These are phyloP conservation scores for Colletotrichum tanaceti DNA, from an alignment of 2,329 filamentous ascomycete species.

Conservation along the genomic window DNA sequence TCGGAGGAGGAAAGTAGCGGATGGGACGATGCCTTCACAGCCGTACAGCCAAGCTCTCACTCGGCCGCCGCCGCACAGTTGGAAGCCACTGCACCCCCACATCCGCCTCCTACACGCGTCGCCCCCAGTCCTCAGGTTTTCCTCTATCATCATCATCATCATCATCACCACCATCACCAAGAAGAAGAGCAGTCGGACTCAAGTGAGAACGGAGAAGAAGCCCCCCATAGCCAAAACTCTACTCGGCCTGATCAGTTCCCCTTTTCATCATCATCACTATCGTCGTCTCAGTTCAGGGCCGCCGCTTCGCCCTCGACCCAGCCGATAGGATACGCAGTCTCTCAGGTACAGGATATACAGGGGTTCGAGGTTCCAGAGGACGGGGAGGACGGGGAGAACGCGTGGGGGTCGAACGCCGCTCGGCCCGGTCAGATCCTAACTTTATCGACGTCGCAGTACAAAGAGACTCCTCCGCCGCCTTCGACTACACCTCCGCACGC, in stretches of 20 bases:
- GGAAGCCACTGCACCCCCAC: not conserved
- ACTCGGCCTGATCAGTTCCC: slow-evolving; percentile 40
- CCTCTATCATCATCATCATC: slow-evolving; percentile 25
- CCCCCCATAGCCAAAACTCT: slow-evolving; percentile 12
- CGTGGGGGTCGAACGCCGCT: slow-evolving; percentile 29
- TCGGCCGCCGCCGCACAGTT: not conserved
- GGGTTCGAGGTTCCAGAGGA: slow-evolving; percentile 24
- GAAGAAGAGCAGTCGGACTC: slow-evolving; percentile 36
- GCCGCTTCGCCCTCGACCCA: slow-evolving; percentile 26
- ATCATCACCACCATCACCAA: too few species aligned
- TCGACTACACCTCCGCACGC: slow-evolving; percentile 27
- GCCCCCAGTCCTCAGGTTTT: slow-evolving; percentile 8
- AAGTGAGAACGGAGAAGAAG: slow-evolving; percentile 36
- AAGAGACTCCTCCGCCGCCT: slow-evolving; percentile 1
- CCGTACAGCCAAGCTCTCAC: not conserved
- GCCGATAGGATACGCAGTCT: slow-evolving; percentile 17
- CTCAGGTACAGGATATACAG: slow-evolving; percentile 21
- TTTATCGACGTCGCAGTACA: slow-evolving; percentile 35
- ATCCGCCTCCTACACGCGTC: slow-evolving; percentile 8
- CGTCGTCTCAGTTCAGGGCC: slow-evolving; percentile 33
- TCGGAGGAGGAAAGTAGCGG: slow-evolving; percentile 24
- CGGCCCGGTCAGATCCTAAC: slow-evolving; percentile 26
- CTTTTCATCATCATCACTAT: slow-evolving; percentile 40
- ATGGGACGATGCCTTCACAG: slow-evolving; percentile 19
- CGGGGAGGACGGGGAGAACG: slow-evolving; percentile 32